A percentile compares a stretch with the other conserved stretches of the same genome.
These are phyloP conservation scores for Rhizopus delemar DNA, from an alignment of 371 early-diverging fungal species.

Conservation along the genomic window DNA sequence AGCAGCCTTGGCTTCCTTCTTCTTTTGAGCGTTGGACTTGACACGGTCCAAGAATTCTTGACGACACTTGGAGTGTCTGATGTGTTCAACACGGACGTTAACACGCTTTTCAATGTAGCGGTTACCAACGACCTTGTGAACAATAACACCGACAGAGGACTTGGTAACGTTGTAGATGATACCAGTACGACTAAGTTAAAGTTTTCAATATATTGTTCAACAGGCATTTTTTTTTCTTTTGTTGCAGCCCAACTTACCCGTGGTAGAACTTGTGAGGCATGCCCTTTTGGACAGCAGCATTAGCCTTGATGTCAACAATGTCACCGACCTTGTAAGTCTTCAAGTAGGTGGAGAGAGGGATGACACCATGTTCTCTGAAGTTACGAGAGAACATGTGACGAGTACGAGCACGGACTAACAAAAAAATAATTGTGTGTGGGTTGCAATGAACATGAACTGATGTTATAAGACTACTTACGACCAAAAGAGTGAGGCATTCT, in stretches of 20 bases:
- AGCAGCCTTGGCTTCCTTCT: constrained; percentile 77
- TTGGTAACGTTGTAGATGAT: constrained; percentile 98
- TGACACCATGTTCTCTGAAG: constrained; percentile 92
- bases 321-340: constrained; percentile 95
- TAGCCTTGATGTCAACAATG: constrained; percentile 42
- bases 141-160: constrained; percentile 96
- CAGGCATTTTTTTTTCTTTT: background rate
- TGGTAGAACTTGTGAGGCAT: constrained; percentile 99
- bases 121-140: constrained; percentile 98
- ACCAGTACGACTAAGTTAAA: constrained; percentile 80
- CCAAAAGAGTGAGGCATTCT: constrained; percentile 93
- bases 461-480: constrained; percentile 45
- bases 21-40: constrained; percentile 86
- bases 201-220: background rate
- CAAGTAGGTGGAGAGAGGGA: constrained; percentile 94
- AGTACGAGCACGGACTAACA: constrained; percentile 77
- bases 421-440: background rate
- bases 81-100: constrained; percentile 97
- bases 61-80: constrained; percentile 99
- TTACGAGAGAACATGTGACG: constrained; percentile 97
- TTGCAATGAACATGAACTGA: too few species aligned
- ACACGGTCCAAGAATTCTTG: constrained; percentile 97
- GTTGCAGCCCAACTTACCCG: constrained; percentile 62
- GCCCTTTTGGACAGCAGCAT: constrained; percentile 97
- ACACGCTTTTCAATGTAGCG: constrained; percentile 98